Base-by-base conservation (phyloP, 176 grass and related monocot genomes). In the Otatea glauca region DNA sequence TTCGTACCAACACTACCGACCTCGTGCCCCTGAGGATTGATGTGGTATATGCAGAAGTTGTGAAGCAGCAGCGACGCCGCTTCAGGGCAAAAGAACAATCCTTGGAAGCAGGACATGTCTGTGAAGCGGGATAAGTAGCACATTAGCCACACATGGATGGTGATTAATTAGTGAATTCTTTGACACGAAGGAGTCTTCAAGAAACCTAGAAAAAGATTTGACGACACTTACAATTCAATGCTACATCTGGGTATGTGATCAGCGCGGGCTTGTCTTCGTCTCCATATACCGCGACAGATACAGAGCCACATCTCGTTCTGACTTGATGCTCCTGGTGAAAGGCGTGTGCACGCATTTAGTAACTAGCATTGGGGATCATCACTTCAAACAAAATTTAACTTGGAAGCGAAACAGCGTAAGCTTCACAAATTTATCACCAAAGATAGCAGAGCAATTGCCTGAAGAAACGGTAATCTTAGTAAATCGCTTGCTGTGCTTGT, bases 101-200 rank as follows among this genome's bases (percentile, higher is more conserved):
- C 94, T 80, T 94, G 92, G 83, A 94, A 97, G 69, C 94, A 97
- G 49, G 92, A 94, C 88, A 92, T 87, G 83, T 97, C 94, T 97
- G 86, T 45, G 23, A 74, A 90, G 56, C 41, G 83, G 35, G 20
- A 38, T 58, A 63, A 60, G 12, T 16, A 59, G 25, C 38, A 63
- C 11, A 85, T 86, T 56, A 86, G 5, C 23, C 5, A 23, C 21
- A 15, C 3, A 44, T 4, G 15, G 7, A 20, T n/a, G 9, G 39
- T 1, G 17, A 54, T 23, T 49, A 3, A 37, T 2, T 37, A 37
- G 12, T 16, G 54, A 70, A 24, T 77, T 45, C 6, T 72, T 20
- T 51, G 21, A 34, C 8, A 34, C 18, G n/a, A 62, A 44, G 11
- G 4, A 41, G 21, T 17, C 21, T 12, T 78, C 1, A 69, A 43